Evolutionary conservation across 1,139 yeast species (phyloP).

Genomic region (Yamadazyma triangularis): DNA sequence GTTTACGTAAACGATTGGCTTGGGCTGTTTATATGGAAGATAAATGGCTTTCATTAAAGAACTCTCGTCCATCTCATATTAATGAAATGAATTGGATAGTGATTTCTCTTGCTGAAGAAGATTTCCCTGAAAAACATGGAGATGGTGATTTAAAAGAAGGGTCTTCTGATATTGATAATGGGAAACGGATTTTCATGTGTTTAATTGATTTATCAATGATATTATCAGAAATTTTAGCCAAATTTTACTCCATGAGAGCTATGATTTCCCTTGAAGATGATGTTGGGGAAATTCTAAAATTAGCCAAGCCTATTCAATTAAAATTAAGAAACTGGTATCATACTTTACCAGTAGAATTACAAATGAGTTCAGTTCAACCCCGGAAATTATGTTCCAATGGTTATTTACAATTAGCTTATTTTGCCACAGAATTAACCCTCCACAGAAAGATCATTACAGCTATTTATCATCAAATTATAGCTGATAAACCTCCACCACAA

Average conservation of each 20-base stretch:
- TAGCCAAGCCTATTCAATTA: constrained; percentile 84
- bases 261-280: constrained; percentile 46
- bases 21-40: constrained; percentile 94
- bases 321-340: constrained; percentile 81
- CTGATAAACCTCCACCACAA: constrained; percentile 46
- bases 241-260: constrained; percentile 68
- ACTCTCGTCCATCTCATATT: constrained; percentile 77
- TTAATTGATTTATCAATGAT: constrained; percentile 67
- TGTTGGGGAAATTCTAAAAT: constrained; percentile 60
- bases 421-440: constrained; percentile 80
- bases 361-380: constrained; percentile 58
- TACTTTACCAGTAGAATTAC: constrained; percentile 64
- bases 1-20: constrained; percentile 74
- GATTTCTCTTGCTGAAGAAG: constrained; percentile 58
- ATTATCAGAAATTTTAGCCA: constrained; percentile 64
- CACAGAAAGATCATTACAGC: constrained; percentile 75
- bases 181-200: constrained; percentile 65
- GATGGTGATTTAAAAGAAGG: constrained; percentile 58
- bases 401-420: constrained; percentile 75
- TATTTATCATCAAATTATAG: constrained; percentile 38
- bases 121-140: constrained; percentile 66
- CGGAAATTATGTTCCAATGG: constrained; percentile 67
- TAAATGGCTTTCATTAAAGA: constrained; percentile 78
- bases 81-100: constrained; percentile 69
- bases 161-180: constrained; percentile 66